phyloP scores from a whole-genome alignment of 306 rosid genomes.

The Sicyos edulis region DNA sequence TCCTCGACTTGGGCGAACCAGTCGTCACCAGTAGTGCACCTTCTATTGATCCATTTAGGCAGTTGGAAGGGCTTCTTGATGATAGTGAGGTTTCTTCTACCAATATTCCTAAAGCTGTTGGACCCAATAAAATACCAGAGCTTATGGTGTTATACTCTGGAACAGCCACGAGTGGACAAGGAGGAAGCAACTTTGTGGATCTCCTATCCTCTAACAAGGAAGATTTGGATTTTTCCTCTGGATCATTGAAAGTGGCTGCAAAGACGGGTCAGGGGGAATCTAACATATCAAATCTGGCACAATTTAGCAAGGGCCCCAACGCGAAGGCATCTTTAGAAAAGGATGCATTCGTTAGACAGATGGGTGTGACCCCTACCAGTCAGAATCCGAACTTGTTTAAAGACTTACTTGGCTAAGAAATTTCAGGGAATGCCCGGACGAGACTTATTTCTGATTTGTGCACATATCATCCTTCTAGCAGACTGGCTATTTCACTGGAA shows the following conservation, averaged over 20 bases:
- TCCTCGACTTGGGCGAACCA: constrained; percentile 70
- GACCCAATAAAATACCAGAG: constrained; percentile 41
- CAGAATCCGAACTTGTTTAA: constrained; percentile 68
- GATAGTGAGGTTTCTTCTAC: constrained; percentile 30
- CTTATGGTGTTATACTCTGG: constrained; percentile 42
- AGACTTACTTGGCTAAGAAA: constrained; percentile 60
- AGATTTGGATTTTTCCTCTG: constrained; percentile 40
- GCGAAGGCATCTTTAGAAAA: constrained; percentile 48
- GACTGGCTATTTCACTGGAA: constrained; percentile 22
- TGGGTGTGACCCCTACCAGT: constrained; percentile 80
- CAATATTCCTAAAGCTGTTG: constrained; percentile 29
- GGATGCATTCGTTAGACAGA: constrained; percentile 78
- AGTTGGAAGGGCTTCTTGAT: constrained; percentile 75
- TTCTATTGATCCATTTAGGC: constrained; percentile 56
- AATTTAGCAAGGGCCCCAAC: constrained; percentile 50
- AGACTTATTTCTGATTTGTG: constrained; percentile 17
- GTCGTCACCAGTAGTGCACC: constrained; percentile 33
- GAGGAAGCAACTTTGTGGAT: constrained; percentile 29
- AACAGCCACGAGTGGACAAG: constrained; percentile 36
- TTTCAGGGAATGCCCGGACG: background rate
- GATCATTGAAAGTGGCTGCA: constrained; percentile 26
- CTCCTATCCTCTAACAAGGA: constrained; percentile 35
- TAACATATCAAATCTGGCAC: constrained; percentile 24
- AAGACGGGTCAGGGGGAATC: constrained; percentile 31
- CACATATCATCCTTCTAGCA: constrained; percentile 16